A percentile compares a stretch with the other conserved stretches of the same genome.
These are phyloP conservation scores for Orbilia quercus DNA, from an alignment of 2,329 filamentous ascomycete genomes.

Conservation along the genomic window DNA sequence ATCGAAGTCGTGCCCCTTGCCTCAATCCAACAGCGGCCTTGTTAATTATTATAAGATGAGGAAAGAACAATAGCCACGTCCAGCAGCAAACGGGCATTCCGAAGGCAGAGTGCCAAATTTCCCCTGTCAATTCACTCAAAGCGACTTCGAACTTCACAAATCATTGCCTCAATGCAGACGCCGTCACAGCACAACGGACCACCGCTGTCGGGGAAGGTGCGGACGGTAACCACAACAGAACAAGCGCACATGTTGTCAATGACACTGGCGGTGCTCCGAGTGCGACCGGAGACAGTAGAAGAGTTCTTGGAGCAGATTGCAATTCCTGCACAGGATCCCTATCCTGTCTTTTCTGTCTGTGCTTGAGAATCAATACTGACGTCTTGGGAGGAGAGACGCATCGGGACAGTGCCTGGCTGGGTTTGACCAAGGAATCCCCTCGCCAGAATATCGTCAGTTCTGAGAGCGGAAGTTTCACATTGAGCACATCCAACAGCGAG, in stretches of 20 bases:
- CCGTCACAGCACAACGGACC: not conserved
- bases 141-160: conserved; percentile 5
- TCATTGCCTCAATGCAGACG: conserved; percentile 24
- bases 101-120: conserved; percentile 21
- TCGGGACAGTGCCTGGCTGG: conserved; percentile 11
- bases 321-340: not conserved
- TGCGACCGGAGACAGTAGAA: conserved; percentile 27
- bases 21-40: not conserved
- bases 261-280: conserved; percentile 26
- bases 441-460: conserved; percentile 17
- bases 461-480: conserved; percentile 53
- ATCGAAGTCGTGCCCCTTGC: conserved; percentile 10
- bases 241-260: not conserved
- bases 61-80: not conserved
- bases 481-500: conserved; percentile 31
- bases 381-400: not conserved
- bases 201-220: conserved; percentile 7
- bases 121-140: not conserved
- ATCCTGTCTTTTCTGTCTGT: not conserved
- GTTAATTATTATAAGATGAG: too few relatives aligned
- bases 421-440: conserved; percentile 3
- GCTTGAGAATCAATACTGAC: not conserved
- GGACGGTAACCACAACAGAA: conserved; percentile 38
- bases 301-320: too few relatives aligned
- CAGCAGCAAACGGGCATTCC: conserved; percentile 33